Percentiles rank a stretch among this genome's conserved stretches.
These are phyloP conservation scores for Sclerotinia spermophila DNA, from an alignment of 2,329 filamentous ascomycete genomes.

Conservation along the genomic window DNA sequence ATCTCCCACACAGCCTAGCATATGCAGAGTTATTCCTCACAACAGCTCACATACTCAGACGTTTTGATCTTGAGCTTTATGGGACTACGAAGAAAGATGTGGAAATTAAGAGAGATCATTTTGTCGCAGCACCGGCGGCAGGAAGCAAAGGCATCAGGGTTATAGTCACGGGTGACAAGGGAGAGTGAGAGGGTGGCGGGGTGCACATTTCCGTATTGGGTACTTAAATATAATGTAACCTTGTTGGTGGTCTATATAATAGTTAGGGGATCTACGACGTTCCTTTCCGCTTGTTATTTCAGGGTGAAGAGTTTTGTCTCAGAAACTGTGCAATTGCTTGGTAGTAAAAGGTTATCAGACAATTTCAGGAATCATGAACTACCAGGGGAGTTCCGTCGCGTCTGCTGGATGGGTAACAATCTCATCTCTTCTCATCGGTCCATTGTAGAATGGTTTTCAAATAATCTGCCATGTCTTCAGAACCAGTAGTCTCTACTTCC, in stretches of 20 bases:
- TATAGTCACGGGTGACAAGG: neutral
- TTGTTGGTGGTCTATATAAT: neutral
- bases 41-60: neutral
- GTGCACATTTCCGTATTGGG: neutral
- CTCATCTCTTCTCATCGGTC: constrained; percentile 30
- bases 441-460: constrained; percentile 30
- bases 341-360: neutral
- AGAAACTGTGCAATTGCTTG: constrained; percentile 15
- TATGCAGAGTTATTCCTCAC: constrained; percentile 16
- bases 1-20: constrained; percentile 5
- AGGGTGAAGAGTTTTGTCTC: constrained; percentile 27
- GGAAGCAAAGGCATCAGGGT: constrained; percentile 15
- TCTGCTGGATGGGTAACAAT: constrained; percentile 22
- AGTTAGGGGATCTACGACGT: neutral
- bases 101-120: neutral
- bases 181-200: neutral
- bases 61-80: constrained; percentile 11
- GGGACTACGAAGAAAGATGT: constrained; percentile 5
- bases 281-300: constrained; percentile 21
- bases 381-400: constrained; percentile 27
- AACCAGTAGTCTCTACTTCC: constrained; percentile 20
- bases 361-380: neutral
- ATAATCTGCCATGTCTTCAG: constrained; percentile 20
- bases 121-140: neutral
- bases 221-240: neutral